Base-by-base conservation (phyloP, 2,329 filamentous ascomycete species). In the Sclerotinia glacialis region DNA sequence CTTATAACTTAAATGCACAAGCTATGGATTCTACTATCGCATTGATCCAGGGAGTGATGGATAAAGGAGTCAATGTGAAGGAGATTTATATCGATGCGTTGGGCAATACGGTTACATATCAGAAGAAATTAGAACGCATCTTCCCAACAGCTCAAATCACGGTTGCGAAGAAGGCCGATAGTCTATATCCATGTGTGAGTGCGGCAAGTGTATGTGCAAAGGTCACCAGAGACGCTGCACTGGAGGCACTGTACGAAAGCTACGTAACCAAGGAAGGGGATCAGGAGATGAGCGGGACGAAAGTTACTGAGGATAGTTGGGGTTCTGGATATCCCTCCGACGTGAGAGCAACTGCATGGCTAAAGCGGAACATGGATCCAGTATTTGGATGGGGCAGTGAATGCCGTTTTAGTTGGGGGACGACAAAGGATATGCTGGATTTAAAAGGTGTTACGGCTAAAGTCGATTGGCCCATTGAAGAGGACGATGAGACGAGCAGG, bases 71-170 rank as follows among this genome's bases (percentile, higher is more conserved):
- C 69, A 93, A 96, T 77, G 82, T 98, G 5, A 85, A 83, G 67
- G 92, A 97, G 78, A 91, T 99, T 62, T 99, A 93, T 77, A 93
- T 99, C 76, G 94, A 99, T 79, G 98, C 94, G 2, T 90, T 98
- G 75, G 94, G 94, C 44, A 89, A 84, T 66, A 93, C 94, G 1
- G 87, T 85, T 23, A 81, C 87, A 5, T 97, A 98, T 81, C 93
- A 98, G 81, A 87, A 85, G 75, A 92, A 89, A 75, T 82, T 99
- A 64, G 90, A 94, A 79, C 83, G 87, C 68, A 83, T 96, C 63
- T 98, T 98, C 77, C 94, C 95, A 1, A 89, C 87, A 0, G 79
- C 87, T 50, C 85, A 83, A 69, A 86, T 94, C 73, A 92, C 88
- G 1, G 91, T 94, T 46, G 89, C 90, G 37, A 93, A 93, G 76